Conservation (phyloP, 2,329 filamentous ascomycete species). For the Onygenales sp. region DNA sequence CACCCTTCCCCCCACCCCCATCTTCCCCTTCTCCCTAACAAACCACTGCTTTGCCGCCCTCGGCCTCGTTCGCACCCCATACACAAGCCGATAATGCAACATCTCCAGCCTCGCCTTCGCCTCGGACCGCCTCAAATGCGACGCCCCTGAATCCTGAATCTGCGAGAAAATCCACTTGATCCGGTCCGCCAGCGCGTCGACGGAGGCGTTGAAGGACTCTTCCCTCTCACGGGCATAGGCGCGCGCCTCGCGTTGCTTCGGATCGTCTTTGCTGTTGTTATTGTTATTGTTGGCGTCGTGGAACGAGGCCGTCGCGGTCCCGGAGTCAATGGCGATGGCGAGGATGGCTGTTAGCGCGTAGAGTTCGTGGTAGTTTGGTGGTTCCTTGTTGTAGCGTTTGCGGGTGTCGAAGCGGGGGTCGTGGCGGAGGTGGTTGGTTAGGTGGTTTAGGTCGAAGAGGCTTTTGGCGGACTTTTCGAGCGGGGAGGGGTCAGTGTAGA, state of each 20-base stretch:
- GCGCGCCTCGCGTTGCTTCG: too few relatives aligned
- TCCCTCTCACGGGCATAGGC: slow-evolving; percentile 22
- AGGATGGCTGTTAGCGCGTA: slow-evolving; percentile 58
- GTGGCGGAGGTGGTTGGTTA: slow-evolving; percentile 18
- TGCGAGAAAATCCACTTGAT: slow-evolving; percentile 49
- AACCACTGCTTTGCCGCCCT: slow-evolving; percentile 42
- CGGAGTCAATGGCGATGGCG: slow-evolving; percentile 65
- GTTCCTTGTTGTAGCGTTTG: background rate
- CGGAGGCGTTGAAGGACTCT: slow-evolving; percentile 55
- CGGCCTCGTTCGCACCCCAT: slow-evolving; percentile 58
- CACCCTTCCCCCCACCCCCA: background rate
- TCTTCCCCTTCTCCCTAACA: slow-evolving; percentile 7
- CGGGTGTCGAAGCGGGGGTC: slow-evolving; percentile 23
- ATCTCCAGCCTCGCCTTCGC: slow-evolving; percentile 68
- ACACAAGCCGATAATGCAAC: slow-evolving; percentile 62
- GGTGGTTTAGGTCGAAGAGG: slow-evolving; percentile 21
- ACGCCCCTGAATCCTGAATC: slow-evolving; percentile 67
- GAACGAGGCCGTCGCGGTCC: slow-evolving; percentile 19
- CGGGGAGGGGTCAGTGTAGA: slow-evolving; percentile 19
- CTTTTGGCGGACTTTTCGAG: slow-evolving; percentile 18
- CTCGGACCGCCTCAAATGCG: slow-evolving; percentile 62
- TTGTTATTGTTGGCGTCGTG: background rate
- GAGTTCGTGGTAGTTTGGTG: slow-evolving; percentile 56
- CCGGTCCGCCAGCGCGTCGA: slow-evolving; percentile 56
- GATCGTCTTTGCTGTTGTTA: too few relatives aligned